Conservation (phyloP, 768 basidiomycete species). For the Naganishia onofrii region DNA sequence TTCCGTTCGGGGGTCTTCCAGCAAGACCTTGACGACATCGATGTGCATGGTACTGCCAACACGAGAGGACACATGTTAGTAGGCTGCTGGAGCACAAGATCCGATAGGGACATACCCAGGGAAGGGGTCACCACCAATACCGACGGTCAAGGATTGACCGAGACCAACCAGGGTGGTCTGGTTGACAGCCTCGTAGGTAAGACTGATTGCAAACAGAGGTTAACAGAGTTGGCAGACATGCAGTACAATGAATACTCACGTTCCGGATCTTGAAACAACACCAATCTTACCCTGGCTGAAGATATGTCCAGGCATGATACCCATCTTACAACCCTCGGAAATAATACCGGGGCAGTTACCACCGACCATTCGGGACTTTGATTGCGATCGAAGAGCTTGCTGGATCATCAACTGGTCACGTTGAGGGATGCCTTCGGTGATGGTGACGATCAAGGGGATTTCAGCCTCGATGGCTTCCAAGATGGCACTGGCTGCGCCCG, state of each 20-base stretch:
- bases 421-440: conserved; percentile 98
- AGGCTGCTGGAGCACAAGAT: not conserved
- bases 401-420: conserved; percentile 91
- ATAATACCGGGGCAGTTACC: conserved; percentile 99
- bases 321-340: conserved; percentile 99
- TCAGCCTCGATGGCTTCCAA: conserved; percentile 98
- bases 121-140: conserved; percentile 76
- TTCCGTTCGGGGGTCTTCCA: conserved; percentile 89
- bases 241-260: conserved; percentile 35
- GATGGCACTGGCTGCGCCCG: conserved; percentile 91
- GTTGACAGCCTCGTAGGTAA: conserved; percentile 96
- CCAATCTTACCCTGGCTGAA: conserved; percentile 95
- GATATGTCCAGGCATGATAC: conserved; percentile 93
- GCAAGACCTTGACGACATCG: conserved; percentile 93
- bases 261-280: conserved; percentile 51
- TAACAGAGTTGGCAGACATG: not conserved
- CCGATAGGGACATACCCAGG: conserved; percentile 38
- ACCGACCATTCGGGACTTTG: conserved; percentile 89
- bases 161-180: conserved; percentile 94
- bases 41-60: conserved; percentile 87
- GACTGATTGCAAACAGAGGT: conserved; percentile 34
- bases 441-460: conserved; percentile 94
- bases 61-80: not conserved
- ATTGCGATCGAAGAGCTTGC: conserved; percentile 90
- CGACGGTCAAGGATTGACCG: conserved; percentile 92